Percentiles rank a stretch among this genome's conserved stretches.
phyloP scores from a whole-genome alignment of 768 basidiomycete species.

The Kwoniella botswanensis region DNA sequence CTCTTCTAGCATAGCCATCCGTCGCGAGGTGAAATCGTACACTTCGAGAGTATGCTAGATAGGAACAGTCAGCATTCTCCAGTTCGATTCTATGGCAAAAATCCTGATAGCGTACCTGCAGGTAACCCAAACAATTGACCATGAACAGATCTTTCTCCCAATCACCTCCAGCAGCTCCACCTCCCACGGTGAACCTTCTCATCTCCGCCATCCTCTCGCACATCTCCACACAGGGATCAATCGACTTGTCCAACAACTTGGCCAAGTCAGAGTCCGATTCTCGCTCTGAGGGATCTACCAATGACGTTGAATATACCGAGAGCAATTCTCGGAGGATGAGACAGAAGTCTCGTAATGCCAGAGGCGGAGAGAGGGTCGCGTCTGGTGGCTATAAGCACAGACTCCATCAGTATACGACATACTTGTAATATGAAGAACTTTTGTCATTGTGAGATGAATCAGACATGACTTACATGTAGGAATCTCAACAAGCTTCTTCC shows the following conservation, averaged over 20 bases:
- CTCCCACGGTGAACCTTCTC: slow-evolving; percentile 29
- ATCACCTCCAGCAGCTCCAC: slow-evolving; percentile 63
- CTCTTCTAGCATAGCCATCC: slow-evolving; percentile 66
- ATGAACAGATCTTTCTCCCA: slow-evolving; percentile 87
- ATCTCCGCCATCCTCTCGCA: slow-evolving; percentile 69
- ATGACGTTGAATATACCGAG: slow-evolving; percentile 83
- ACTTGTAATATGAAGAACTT: slow-evolving; percentile 57
- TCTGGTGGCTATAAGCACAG: slow-evolving; percentile 55
- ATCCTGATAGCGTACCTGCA: slow-evolving; percentile 66
- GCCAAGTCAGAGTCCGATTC: slow-evolving; percentile 63
- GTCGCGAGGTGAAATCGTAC: slow-evolving; percentile 47
- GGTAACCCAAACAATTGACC: slow-evolving; percentile 81
- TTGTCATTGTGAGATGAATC: not conserved
- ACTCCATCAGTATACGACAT: not conserved
- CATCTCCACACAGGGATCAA: slow-evolving; percentile 82
- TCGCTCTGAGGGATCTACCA: slow-evolving; percentile 69
- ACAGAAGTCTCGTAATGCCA: slow-evolving; percentile 77
- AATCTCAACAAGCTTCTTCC: slow-evolving; percentile 67
- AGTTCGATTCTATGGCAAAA: not conserved
- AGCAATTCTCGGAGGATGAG: slow-evolving; percentile 87
- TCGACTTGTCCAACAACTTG: slow-evolving; percentile 78
- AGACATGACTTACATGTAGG: slow-evolving; percentile 59
- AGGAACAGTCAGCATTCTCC: not conserved
- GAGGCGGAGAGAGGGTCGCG: slow-evolving; percentile 77
- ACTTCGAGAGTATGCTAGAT: slow-evolving; percentile 53